Evolutionary conservation across 2,329 filamentous ascomycete genomes (phyloP), one percentile per base, ranked within the genome.

Genomic region (Colletotrichum lindemuthianum): DNA sequence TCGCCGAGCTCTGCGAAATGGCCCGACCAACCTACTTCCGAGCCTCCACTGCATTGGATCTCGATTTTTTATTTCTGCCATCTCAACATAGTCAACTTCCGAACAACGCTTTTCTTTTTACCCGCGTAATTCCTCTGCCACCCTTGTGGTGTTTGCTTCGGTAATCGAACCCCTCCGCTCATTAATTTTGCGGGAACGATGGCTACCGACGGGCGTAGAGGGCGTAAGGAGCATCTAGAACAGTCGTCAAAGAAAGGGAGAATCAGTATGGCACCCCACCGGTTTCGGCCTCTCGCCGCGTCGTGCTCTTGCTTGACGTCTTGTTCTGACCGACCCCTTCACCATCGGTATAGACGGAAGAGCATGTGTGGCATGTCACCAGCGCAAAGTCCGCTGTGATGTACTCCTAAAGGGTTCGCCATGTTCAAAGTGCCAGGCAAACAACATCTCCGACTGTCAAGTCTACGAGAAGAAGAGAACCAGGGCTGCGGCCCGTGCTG

Each of bases 381-480:
- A 78, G 53, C 79, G 82, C 60, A 84, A 84, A 70, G 79, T 84
- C 53, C 79, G 81, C 65, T 84, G 82, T 66, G 82, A 84, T 71
- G 78, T 83, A 48, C 76, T 81, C 59, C 68, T 75, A 16, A 79
- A 80, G 37, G 82, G 82, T 12, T 68, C 78, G 1, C 82, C 82
- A 0, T 84, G 82, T 68, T 79, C 82, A 56, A 83, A 83, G 66
- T 84, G 82, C 63, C 74, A 74, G 39, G 73, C 75, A 32, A 78
- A 81, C 39, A 74, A 77, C 15, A 77, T 77, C 57, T 51, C 71
- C 12, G 78, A 79, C 58, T 84, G 82, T 60, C 77, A 73, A 37
- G 78, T 84, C 34, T 83, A 83, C 65, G 81, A 84, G 69, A 84
- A 83, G 71, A 82, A 80, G 69, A 82, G 82, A 67, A 79, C 78